A percentile compares a stretch with the other conserved stretches of the same genome.
Conservation (phyloP, 805 yeast species). For the Maudiozyma serrabonitensis region DNA sequence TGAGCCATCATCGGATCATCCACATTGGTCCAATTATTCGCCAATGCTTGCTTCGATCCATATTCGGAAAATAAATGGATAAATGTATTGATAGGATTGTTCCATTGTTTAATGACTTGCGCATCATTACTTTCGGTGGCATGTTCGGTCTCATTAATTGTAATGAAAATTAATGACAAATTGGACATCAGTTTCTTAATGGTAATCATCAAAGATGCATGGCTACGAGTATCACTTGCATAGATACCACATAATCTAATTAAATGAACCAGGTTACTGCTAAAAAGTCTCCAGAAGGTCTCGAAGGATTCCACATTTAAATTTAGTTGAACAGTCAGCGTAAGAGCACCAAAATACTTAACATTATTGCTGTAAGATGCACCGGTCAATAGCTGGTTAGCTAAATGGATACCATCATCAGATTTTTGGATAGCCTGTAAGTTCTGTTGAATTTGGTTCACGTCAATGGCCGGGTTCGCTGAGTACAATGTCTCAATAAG, state of each 20-base stretch:
- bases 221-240: slow-evolving; percentile 9
- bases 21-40: slow-evolving; percentile 10
- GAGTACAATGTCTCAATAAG: slow-evolving; percentile 24
- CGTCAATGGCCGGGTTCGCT: slow-evolving; percentile 19
- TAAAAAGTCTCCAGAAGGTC: slow-evolving; percentile 17
- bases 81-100: slow-evolving; percentile 27
- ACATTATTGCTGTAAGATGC: slow-evolving; percentile 18
- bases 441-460: slow-evolving; percentile 24
- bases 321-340: slow-evolving; percentile 27
- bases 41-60: background rate
- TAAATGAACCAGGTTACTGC: slow-evolving; percentile 20
- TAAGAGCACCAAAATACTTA: slow-evolving; percentile 29
- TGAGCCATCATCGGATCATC: slow-evolving; percentile 4
- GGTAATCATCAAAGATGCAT: slow-evolving; percentile 11
- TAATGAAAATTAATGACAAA: slow-evolving; percentile 24
- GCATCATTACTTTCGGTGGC: background rate
- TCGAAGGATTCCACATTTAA: slow-evolving; percentile 11
- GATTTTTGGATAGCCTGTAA: slow-evolving; percentile 26
- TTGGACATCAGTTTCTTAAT: slow-evolving; percentile 30
- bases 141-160: slow-evolving; percentile 14
- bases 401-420: slow-evolving; percentile 21
- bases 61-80: slow-evolving; percentile 12
- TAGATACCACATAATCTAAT: slow-evolving; percentile 11
- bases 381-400: slow-evolving; percentile 18
- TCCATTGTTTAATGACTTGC: slow-evolving; percentile 16